A percentile compares a stretch with the other conserved stretches of the same genome.
phyloP scores from a whole-genome alignment of 306 rosid species.

The Glycine latifolia region DNA sequence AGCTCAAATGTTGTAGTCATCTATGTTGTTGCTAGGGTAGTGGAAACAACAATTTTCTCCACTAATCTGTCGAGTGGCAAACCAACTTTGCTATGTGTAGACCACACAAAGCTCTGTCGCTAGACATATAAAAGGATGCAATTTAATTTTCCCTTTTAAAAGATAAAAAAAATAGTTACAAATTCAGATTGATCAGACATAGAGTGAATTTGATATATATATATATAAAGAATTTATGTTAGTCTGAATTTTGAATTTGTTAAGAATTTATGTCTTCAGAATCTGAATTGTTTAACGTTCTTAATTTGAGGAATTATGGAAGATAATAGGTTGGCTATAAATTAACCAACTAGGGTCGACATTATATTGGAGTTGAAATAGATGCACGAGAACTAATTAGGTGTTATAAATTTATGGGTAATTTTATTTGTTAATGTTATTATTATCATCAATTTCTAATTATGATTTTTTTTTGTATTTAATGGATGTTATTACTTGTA shows the following conservation, averaged over 20 bases:
- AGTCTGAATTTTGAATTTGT: neutral
- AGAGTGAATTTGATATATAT: neutral
- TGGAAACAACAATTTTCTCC: constrained; percentile 56
- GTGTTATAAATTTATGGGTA: neutral
- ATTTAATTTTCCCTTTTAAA: neutral
- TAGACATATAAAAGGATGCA: neutral
- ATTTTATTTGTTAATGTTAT: neutral
- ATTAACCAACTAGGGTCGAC: no score
- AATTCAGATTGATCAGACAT: neutral
- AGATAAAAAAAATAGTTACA: constrained; percentile 7
- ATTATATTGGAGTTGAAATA: no score
- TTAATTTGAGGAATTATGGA: no score
- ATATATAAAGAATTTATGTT: no score
- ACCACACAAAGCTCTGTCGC: constrained; percentile 12
- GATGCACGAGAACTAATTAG: no score
- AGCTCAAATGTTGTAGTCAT: neutral
- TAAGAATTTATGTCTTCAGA: neutral
- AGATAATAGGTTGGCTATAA: no score
- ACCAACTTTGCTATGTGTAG: constrained; percentile 34
- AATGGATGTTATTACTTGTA: neutral
- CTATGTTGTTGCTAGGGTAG: constrained; percentile 36
- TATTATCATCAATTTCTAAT: no score
- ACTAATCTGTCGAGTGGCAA: constrained; percentile 31
- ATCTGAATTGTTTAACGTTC: no score
- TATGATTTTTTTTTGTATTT: no score